Percentiles rank a stretch among this genome's conserved stretches.
These are phyloP conservation scores for Bipolaris victoriae DNA, from an alignment of 2,329 filamentous ascomycete genomes.

Conservation along the genomic window DNA sequence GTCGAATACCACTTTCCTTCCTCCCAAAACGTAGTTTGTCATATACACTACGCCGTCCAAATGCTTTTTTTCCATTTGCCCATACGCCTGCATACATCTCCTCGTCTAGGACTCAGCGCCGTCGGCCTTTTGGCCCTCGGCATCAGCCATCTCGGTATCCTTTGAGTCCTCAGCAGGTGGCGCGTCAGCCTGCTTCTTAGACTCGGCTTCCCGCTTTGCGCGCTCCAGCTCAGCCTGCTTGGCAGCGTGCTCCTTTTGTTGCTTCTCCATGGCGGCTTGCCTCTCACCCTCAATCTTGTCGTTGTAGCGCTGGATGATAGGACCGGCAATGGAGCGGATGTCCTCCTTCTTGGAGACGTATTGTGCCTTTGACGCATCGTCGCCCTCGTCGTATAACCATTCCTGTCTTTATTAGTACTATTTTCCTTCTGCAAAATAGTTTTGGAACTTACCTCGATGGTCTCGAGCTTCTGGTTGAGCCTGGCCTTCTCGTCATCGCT, in stretches of 20 bases:
- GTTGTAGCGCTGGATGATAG: constrained; percentile 91
- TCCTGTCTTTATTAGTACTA: constrained; percentile 64
- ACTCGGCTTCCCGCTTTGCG: constrained; percentile 77
- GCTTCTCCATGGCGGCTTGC: constrained; percentile 68
- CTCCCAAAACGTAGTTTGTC: constrained; percentile 12
- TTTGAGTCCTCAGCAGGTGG: constrained; percentile 41
- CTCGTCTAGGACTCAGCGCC: constrained; percentile 43
- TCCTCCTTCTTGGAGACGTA: constrained; percentile 97
- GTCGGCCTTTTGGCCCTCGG: constrained; percentile 52
- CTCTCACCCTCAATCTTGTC: constrained; percentile 92
- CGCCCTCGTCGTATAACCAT: constrained; percentile 97
- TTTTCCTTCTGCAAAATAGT: neutral
- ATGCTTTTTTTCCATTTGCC: constrained; percentile 29
- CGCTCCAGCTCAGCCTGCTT: constrained; percentile 72
- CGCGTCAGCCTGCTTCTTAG: constrained; percentile 61
- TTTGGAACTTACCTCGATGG: constrained; percentile 74
- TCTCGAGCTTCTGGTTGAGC: constrained; percentile 81
- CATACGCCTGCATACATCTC: constrained; percentile 10
- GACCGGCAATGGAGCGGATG: constrained; percentile 86
- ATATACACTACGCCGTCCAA: constrained; percentile 21
- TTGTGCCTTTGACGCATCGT: constrained; percentile 90
- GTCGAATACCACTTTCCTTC: constrained; percentile 13
- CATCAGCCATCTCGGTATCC: constrained; percentile 67
- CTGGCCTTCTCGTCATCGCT: constrained; percentile 91
- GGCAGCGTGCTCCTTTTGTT: constrained; percentile 70